phyloP scores from a whole-genome alignment of 106 monocot species.

The Allium sativum region DNA sequence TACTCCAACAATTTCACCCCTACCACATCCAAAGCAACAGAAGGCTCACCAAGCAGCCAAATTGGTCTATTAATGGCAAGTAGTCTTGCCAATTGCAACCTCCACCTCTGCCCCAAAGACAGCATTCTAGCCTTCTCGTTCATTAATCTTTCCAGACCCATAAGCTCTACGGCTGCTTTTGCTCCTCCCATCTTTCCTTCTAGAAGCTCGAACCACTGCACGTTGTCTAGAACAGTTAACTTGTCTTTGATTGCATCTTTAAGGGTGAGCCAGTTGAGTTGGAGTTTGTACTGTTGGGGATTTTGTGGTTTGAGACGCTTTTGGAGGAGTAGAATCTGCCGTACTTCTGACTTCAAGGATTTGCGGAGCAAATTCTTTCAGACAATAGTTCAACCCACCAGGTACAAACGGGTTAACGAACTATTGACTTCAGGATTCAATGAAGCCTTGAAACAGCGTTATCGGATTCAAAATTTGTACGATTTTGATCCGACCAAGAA shows the following conservation, averaged over 20 bases:
- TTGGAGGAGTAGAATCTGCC: too few relatives aligned
- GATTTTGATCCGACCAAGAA: too few relatives aligned
- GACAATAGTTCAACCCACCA: too few relatives aligned
- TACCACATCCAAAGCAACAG: conserved; percentile 82
- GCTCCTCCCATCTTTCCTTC: conserved; percentile 77
- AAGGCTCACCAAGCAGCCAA: conserved; percentile 98
- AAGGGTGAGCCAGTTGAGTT: conserved; percentile 88
- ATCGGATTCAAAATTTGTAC: too few relatives aligned
- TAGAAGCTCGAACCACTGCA: conserved; percentile 89
- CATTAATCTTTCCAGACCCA: conserved; percentile 82
- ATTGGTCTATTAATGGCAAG: conserved; percentile 82
- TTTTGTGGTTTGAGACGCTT: too few relatives aligned
- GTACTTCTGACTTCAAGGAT: too few relatives aligned
- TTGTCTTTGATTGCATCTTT: conserved; percentile 83
- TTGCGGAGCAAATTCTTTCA: too few relatives aligned
- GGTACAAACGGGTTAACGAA: too few relatives aligned
- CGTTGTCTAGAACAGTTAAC: conserved; percentile 75
- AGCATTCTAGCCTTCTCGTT: conserved; percentile 94
- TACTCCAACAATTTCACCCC: conserved; percentile 69
- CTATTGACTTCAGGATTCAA: too few relatives aligned
- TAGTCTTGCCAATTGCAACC: conserved; percentile 78
- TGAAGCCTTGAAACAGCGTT: too few relatives aligned
- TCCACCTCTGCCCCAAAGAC: conserved; percentile 92
- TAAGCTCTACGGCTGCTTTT: conserved; percentile 51
- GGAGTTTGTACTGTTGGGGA: too few relatives aligned